Conservation (phyloP, 2,329 filamentous ascomycete genomes). For the Orbilia ellipsospora region DNA sequence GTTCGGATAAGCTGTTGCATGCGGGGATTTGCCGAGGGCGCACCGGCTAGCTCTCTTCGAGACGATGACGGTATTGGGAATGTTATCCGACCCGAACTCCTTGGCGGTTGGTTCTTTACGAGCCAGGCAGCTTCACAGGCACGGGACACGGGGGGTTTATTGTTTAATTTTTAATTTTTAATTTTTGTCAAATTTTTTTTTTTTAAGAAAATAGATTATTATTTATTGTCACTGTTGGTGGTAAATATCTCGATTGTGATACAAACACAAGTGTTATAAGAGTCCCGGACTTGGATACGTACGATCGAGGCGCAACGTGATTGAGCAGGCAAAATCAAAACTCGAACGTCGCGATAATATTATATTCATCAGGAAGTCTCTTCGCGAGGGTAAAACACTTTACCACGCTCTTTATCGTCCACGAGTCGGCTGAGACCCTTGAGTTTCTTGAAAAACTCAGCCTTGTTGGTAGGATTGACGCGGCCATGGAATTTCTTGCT, state of each 20-base stretch:
- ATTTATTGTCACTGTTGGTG: too few relatives aligned
- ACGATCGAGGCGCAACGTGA: too few relatives aligned
- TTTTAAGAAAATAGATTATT: too few relatives aligned
- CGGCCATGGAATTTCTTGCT: slow-evolving; percentile 57
- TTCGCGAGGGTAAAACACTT: slow-evolving; percentile 52
- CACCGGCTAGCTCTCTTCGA: background rate
- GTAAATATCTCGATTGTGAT: too few relatives aligned
- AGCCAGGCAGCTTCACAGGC: too few relatives aligned
- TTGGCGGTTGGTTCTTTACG: background rate
- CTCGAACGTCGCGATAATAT: background rate
- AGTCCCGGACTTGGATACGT: too few relatives aligned
- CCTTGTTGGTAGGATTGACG: slow-evolving; percentile 53
- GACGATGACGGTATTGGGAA: background rate
- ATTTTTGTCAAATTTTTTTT: too few relatives aligned
- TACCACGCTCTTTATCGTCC: slow-evolving; percentile 51
- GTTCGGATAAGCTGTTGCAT: slow-evolving; percentile 17
- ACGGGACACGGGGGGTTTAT: too few relatives aligned
- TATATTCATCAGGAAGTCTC: background rate
- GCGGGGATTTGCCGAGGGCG: slow-evolving; percentile 32
- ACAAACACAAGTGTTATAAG: too few relatives aligned
- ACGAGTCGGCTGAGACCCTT: slow-evolving; percentile 53
- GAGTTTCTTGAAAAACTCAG: slow-evolving; percentile 54
- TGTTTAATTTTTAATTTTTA: too few relatives aligned
- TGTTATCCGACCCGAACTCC: slow-evolving; percentile 1
- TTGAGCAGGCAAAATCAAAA: too few relatives aligned